Percentiles rank a stretch among this genome's conserved stretches.
phyloP scores from a whole-genome alignment of 2,329 filamentous ascomycete genomes.

The Diaporthe destruens region DNA sequence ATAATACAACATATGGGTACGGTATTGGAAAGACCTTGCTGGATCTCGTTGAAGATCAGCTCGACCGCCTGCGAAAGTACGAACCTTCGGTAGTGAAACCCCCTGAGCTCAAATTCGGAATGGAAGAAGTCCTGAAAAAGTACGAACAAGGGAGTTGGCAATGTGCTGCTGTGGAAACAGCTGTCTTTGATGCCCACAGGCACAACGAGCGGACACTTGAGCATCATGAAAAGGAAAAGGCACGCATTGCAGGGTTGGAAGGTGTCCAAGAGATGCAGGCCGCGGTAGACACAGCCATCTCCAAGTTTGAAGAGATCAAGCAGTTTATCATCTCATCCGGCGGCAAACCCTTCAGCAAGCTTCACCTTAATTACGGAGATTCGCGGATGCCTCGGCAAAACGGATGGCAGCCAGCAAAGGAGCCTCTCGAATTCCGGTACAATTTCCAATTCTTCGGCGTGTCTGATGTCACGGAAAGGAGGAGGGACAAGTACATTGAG shows the following conservation, averaged over 20 bases:
- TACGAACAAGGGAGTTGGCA: conserved; percentile 70
- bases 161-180: conserved; percentile 63
- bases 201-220: conserved; percentile 51
- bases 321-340: conserved; percentile 65
- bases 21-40: conserved; percentile 64
- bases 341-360: conserved; percentile 75
- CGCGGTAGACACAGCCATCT: conserved; percentile 64
- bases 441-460: conserved; percentile 65
- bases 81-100: conserved; percentile 50
- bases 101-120: conserved; percentile 46
- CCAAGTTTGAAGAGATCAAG: conserved; percentile 68
- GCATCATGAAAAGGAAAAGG: conserved; percentile 52
- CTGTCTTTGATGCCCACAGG: conserved; percentile 52
- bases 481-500: conserved; percentile 70
- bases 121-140: conserved; percentile 67
- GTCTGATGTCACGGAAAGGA: conserved; percentile 67
- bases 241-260: conserved; percentile 47
- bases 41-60: conserved; percentile 68
- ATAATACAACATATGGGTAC: conserved; percentile 49
- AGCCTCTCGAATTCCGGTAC: conserved; percentile 58
- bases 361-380: conserved; percentile 67
- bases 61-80: conserved; percentile 64
- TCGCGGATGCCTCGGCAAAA: conserved; percentile 37
- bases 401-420: conserved; percentile 36
- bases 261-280: conserved; percentile 65